phyloP scores from a whole-genome alignment of 495 filamentous ascomycete genomes.

The Arthonia radiata region DNA sequence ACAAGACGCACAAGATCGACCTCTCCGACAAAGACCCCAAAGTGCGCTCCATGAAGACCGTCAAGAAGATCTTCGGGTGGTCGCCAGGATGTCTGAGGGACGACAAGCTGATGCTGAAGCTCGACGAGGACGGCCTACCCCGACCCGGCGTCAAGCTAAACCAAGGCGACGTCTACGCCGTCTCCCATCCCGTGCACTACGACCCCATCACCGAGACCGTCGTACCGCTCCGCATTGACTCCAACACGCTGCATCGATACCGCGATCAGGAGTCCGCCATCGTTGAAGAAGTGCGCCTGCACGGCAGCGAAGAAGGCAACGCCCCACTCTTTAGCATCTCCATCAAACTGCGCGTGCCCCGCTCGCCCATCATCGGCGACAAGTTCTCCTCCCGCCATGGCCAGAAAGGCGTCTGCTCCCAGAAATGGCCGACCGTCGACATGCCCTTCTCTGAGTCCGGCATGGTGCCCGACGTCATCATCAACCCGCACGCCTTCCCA shows the following conservation, averaged over 20 bases:
- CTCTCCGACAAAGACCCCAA: conserved; percentile 47
- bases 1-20: conserved; percentile 80
- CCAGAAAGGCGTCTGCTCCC: conserved; percentile 92
- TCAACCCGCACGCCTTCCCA: conserved; percentile 99
- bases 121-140: conserved; percentile 75
- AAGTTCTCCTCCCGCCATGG: conserved; percentile 97
- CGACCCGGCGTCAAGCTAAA: conserved; percentile 46
- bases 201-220: conserved; percentile 32
- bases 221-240: conserved; percentile 43
- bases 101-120: conserved; percentile 33
- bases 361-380: conserved; percentile 82
- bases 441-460: conserved; percentile 97
- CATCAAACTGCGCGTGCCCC: conserved; percentile 77
- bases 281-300: conserved; percentile 76
- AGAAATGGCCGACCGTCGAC: conserved; percentile 80
- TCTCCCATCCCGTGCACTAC: conserved; percentile 64
- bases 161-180: conserved; percentile 63
- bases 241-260: conserved; percentile 70
- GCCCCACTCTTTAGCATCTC: conserved; percentile 67
- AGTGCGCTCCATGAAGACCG: conserved; percentile 25
- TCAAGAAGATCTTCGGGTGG: conserved; percentile 65
- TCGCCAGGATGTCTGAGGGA: conserved; percentile 43
- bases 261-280: conserved; percentile 71
- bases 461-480: conserved; percentile 92
- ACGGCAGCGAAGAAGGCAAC: conserved; percentile 55